phyloP scores from a whole-genome alignment of 148 eudicot species.

The Camellia lanceoleosa region DNA sequence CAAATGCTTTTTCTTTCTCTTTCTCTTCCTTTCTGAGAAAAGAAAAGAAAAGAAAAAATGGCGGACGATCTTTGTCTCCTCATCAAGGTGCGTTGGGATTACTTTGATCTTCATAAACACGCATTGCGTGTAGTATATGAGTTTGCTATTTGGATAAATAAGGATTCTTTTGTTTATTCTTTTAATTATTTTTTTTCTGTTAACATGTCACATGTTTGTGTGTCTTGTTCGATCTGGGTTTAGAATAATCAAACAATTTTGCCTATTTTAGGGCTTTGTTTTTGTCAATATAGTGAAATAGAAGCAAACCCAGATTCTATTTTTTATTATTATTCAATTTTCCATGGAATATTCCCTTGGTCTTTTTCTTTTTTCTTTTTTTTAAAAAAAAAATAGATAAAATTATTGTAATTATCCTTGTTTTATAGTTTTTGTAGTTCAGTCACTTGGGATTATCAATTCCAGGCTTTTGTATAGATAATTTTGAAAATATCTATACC shows the following conservation, averaged over 20 bases:
- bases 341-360: background rate
- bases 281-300: background rate
- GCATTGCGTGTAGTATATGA: background rate
- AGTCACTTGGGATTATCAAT: background rate
- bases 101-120: too few species aligned
- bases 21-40: background rate
- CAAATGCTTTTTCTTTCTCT: slow-evolving; percentile 11
- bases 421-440: background rate
- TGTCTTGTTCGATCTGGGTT: slow-evolving; percentile 11
- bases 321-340: background rate
- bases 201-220: background rate
- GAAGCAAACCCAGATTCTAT: slow-evolving; percentile 2
- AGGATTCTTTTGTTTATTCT: background rate
- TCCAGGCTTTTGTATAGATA: background rate
- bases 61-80: slow-evolving; percentile 38
- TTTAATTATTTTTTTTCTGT: background rate
- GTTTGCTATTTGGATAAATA: background rate
- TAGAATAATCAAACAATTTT: background rate
- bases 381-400: background rate
- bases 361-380: too few species aligned
- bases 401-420: background rate
- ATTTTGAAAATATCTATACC: too few species aligned
- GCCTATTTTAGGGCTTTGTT: background rate
- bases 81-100: slow-evolving; percentile 29
- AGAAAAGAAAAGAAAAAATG: slow-evolving; percentile 22